phyloP scores from a whole-genome alignment of 2,329 filamentous ascomycete genomes.

The Paraconiothyrium sp. region DNA sequence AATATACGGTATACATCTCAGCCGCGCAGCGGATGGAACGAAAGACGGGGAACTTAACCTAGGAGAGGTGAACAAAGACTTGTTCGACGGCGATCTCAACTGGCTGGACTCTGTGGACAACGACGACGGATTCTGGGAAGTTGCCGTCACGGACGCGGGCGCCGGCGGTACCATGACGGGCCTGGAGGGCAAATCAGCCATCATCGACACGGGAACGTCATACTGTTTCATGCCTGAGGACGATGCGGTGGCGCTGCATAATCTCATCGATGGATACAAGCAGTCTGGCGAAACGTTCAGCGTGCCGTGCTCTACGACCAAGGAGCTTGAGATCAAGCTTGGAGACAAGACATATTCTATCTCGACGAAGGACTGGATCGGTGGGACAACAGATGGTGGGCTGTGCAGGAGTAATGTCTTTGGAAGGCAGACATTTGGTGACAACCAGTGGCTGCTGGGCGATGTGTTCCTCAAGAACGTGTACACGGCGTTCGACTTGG shows the following conservation, averaged over 20 bases:
- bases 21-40: slow-evolving; percentile 69
- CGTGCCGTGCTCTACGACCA: slow-evolving; percentile 75
- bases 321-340: slow-evolving; percentile 72
- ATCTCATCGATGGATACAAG: slow-evolving; percentile 69
- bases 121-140: slow-evolving; percentile 73
- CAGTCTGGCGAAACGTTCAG: slow-evolving; percentile 70
- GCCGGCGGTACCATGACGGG: slow-evolving; percentile 65
- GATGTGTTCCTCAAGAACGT: slow-evolving; percentile 91
- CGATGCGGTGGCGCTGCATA: slow-evolving; percentile 74
- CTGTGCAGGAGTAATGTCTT: slow-evolving; percentile 76
- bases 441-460: slow-evolving; percentile 78
- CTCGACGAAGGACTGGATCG: slow-evolving; percentile 76
- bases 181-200: slow-evolving; percentile 66
- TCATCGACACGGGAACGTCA: slow-evolving; percentile 86
- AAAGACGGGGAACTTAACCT: slow-evolving; percentile 83
- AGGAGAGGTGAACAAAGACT: slow-evolving; percentile 72
- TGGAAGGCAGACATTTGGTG: slow-evolving; percentile 72
- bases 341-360: slow-evolving; percentile 73
- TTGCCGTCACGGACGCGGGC: slow-evolving; percentile 72
- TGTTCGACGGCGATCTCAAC: slow-evolving; percentile 73
- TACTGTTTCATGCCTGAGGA: slow-evolving; percentile 76
- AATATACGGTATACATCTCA: slow-evolving; percentile 76
- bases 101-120: slow-evolving; percentile 68
- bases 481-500: slow-evolving; percentile 84
- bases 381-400: slow-evolving; percentile 49